A percentile compares a stretch with the other conserved stretches of the same genome.
Evolutionary conservation across 768 basidiomycete genomes (phyloP).

Genomic region (Suillus ampliporus): DNA sequence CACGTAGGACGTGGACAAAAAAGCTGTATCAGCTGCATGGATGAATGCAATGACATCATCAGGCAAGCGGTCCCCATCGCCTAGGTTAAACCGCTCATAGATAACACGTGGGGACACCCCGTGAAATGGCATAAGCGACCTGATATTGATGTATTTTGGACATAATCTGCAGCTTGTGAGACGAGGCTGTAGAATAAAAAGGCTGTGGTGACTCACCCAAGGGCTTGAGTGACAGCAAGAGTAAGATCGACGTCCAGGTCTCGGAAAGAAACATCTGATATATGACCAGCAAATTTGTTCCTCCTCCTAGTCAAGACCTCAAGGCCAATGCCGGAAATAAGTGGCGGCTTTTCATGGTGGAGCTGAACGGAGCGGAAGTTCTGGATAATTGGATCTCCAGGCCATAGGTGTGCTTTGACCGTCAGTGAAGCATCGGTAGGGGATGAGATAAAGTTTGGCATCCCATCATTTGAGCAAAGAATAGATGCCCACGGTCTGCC

Average conservation of each 20-base stretch:
- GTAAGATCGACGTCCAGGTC: slow-evolving; percentile 42
- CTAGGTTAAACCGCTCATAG: slow-evolving; percentile 39
- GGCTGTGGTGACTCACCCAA: slow-evolving; percentile 50
- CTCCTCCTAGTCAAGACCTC: slow-evolving; percentile 61
- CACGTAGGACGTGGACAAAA: slow-evolving; percentile 57
- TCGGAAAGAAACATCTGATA: slow-evolving; percentile 39
- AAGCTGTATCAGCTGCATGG: slow-evolving; percentile 55
- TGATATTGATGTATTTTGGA: slow-evolving; percentile 67
- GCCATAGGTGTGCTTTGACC: slow-evolving; percentile 35
- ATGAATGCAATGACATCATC: slow-evolving; percentile 55
- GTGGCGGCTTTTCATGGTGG: slow-evolving; percentile 27
- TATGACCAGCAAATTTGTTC: slow-evolving; percentile 64
- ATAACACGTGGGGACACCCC: slow-evolving; percentile 42
- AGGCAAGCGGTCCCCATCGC: slow-evolving; percentile 48
- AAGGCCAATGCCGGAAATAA: slow-evolving; percentile 64
- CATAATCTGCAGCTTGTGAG: slow-evolving; percentile 50
- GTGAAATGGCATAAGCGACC: slow-evolving; percentile 49
- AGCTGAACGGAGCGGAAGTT: slow-evolving; percentile 31
- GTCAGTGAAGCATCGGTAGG: slow-evolving; percentile 26
- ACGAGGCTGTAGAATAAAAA: slow-evolving; percentile 3
- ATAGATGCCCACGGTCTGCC: slow-evolving; percentile 42
- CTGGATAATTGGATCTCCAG: slow-evolving; percentile 58
- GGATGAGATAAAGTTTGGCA: slow-evolving; percentile 34
- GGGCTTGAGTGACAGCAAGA: slow-evolving; percentile 56
- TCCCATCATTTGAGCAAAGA: slow-evolving; percentile 33